Percentiles rank a stretch among this genome's conserved stretches.
These are phyloP conservation scores for Candida sanyaensis DNA, from an alignment of 1,139 yeast species.

Conservation along the genomic window DNA sequence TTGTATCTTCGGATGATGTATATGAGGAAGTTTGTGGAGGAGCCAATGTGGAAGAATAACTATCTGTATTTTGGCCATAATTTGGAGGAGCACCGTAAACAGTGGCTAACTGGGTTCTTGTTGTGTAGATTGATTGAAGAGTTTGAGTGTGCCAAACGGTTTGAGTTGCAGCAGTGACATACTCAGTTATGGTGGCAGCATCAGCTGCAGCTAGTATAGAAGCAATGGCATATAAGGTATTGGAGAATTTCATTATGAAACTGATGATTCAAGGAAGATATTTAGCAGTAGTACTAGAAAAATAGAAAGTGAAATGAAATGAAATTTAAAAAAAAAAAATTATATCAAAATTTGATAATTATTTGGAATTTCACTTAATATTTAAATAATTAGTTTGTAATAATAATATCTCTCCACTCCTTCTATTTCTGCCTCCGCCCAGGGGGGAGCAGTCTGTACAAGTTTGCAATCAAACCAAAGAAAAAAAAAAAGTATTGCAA, in stretches of 20 bases:
- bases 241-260: slow-evolving; percentile 5
- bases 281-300: not conserved
- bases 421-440: too few species aligned
- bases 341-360: not conserved
- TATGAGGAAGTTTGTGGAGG: slow-evolving; percentile 21
- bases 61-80: slow-evolving; percentile 12
- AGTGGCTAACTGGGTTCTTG: slow-evolving; percentile 12
- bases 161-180: slow-evolving; percentile 26
- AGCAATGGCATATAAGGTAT: slow-evolving; percentile 5
- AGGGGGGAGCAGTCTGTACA: too few species aligned
- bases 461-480: not conserved
- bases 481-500: not conserved
- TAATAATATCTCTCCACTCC: too few species aligned
- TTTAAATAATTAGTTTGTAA: not conserved
- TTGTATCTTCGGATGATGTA: slow-evolving; percentile 15
- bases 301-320: not conserved
- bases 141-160: slow-evolving; percentile 21
- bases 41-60: slow-evolving; percentile 19
- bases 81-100: slow-evolving; percentile 14
- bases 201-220: slow-evolving; percentile 9
- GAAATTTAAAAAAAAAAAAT: too few species aligned
- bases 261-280: not conserved
- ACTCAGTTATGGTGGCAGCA: slow-evolving; percentile 24
- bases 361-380: not conserved
- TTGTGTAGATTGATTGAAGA: slow-evolving; percentile 20